phyloP scores from a whole-genome alignment of 2,329 filamentous ascomycete genomes.

The Verticillium tricorpus region DNA sequence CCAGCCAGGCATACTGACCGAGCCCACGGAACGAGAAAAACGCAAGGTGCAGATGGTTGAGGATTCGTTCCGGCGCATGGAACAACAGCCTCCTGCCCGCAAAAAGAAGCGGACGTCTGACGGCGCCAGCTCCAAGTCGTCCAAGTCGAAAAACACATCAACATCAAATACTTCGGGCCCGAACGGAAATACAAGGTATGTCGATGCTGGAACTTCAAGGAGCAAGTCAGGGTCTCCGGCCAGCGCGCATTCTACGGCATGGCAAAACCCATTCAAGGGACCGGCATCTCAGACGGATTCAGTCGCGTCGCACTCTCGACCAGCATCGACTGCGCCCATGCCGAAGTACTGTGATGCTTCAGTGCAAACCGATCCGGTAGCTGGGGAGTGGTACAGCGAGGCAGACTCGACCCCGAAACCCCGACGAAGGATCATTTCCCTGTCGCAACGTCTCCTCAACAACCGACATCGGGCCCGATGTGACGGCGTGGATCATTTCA shows the following conservation, averaged over 20 bases:
- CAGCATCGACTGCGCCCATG: constrained; percentile 31
- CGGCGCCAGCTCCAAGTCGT: constrained; percentile 31
- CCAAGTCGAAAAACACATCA: constrained; percentile 20
- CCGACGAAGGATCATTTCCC: constrained; percentile 45
- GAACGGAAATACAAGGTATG: constrained; percentile 32
- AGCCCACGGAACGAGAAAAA: constrained; percentile 63
- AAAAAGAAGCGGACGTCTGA: constrained; percentile 63
- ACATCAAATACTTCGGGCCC: constrained; percentile 6
- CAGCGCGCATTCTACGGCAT: constrained; percentile 34
- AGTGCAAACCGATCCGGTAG: constrained; percentile 51
- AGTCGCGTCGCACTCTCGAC: constrained; percentile 26
- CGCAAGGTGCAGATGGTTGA: constrained; percentile 63
- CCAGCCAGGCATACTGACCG: constrained; percentile 55
- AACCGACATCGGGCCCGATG: constrained; percentile 38
- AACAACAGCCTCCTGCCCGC: constrained; percentile 49
- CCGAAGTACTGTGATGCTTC: constrained; percentile 44
- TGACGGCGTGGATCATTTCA: constrained; percentile 33
- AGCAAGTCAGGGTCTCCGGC: constrained; percentile 50
- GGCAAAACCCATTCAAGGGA: constrained; percentile 20
- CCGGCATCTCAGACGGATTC: constrained; percentile 24
- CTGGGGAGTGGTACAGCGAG: constrained; percentile 48
- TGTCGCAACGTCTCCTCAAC: constrained; percentile 49
- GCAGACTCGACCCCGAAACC: constrained; percentile 28
- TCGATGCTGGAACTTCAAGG: constrained; percentile 48
- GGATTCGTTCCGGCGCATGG: constrained; percentile 59